phyloP scores from a whole-genome alignment of 768 basidiomycete genomes.

The Serpula lacrymans region DNA sequence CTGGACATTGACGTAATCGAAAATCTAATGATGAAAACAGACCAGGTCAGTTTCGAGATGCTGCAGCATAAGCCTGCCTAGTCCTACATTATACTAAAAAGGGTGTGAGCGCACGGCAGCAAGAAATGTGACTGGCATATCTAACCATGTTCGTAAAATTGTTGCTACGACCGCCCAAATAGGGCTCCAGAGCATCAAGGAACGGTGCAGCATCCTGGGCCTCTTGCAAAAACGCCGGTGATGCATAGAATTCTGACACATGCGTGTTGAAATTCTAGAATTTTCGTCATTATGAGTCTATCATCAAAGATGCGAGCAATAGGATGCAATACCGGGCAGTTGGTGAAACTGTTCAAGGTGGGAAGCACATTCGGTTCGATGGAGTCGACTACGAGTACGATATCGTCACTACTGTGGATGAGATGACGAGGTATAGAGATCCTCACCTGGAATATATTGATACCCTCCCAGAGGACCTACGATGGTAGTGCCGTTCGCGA shows the following conservation, averaged over 20 bases:
- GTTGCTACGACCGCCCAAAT: conserved; percentile 20
- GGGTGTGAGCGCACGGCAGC: no score
- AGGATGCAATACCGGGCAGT: conserved; percentile 37
- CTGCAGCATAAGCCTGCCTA: background rate
- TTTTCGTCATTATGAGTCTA: background rate
- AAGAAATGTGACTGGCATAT: conserved; percentile 24
- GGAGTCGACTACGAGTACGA: conserved; percentile 16
- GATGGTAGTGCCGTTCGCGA: conserved; percentile 13
- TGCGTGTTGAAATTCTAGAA: conserved; percentile 17
- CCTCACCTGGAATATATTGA: conserved; percentile 16
- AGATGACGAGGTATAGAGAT: background rate
- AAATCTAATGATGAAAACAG: conserved; percentile 19
- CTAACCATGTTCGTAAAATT: conserved; percentile 34
- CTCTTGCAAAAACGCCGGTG: conserved; percentile 19
- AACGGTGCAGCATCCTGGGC: conserved; percentile 19
- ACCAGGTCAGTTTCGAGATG: background rate
- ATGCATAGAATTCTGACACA: conserved; percentile 25
- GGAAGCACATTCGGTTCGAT: conserved; percentile 48
- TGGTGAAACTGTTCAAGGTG: conserved; percentile 70
- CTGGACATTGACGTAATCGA: conserved; percentile 38
- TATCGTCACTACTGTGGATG: no score
- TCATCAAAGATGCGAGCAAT: background rate
- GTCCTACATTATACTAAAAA: conserved; percentile 32
- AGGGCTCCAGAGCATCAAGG: conserved; percentile 20
- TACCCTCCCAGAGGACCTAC: conserved; percentile 13